Conservation (phyloP, 306 rosid species). For the Pterocarpus macrocarpus region DNA sequence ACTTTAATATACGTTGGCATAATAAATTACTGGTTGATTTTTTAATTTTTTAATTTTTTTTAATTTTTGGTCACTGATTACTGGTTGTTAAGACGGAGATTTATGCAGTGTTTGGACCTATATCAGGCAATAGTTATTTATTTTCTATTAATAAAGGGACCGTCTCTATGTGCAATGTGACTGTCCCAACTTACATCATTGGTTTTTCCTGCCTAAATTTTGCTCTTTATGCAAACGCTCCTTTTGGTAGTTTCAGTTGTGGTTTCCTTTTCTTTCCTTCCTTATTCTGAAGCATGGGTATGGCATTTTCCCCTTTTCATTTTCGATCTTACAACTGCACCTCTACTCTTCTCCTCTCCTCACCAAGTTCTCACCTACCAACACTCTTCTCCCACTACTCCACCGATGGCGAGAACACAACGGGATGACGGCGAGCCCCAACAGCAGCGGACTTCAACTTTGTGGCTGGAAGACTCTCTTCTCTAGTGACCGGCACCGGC, state of each 20-base stretch:
- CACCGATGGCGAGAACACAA: too few species aligned
- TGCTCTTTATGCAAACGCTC: not conserved
- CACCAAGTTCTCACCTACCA: too few species aligned
- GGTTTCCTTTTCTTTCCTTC: not conserved
- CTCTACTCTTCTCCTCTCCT: too few species aligned
- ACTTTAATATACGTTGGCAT: slow-evolving; percentile 24
- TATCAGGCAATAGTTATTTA: not conserved
- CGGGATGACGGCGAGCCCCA: too few species aligned
- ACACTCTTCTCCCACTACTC: too few species aligned
- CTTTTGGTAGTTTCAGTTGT: not conserved
- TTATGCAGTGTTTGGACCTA: slow-evolving; percentile 5
- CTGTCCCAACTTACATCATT: not conserved
- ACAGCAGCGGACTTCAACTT: too few species aligned
- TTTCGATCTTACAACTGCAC: too few species aligned
- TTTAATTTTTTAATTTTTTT: too few species aligned
- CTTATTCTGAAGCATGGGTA: too few species aligned
- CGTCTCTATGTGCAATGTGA: not conserved
- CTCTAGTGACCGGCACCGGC: too few species aligned
- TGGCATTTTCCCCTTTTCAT: too few species aligned
- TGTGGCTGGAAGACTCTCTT: too few species aligned
- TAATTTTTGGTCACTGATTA: not conserved
- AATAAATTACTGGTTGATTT: not conserved
- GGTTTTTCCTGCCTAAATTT: not conserved
- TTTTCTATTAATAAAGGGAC: not conserved
- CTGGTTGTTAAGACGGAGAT: slow-evolving; percentile 16